A percentile compares a stretch with the other conserved stretches of the same genome.
Conservation (phyloP, 805 yeast species). For the Barnettozyma wickerhamii region DNA sequence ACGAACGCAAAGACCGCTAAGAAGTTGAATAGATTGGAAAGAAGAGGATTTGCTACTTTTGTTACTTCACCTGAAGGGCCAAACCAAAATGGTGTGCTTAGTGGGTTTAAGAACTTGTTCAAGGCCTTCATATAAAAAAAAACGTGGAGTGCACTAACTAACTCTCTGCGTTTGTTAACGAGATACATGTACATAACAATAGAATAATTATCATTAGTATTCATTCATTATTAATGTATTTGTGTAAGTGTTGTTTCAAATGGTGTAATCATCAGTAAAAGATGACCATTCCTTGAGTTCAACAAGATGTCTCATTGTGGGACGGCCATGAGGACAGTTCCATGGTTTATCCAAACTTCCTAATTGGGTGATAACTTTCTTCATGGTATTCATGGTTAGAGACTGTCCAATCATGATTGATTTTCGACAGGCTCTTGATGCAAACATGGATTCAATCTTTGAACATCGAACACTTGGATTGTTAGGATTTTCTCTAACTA, state of each 20-base stretch:
- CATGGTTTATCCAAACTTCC: conserved; percentile 85
- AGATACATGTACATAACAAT: conserved; percentile 2
- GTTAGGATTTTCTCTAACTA: conserved; percentile 55
- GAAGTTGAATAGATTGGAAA: conserved; percentile 73
- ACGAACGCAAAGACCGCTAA: conserved; percentile 89
- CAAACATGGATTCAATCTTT: conserved; percentile 79
- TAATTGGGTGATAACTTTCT: conserved; percentile 58
- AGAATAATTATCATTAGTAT: neutral
- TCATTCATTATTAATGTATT: neutral
- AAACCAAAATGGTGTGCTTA: conserved; percentile 16
- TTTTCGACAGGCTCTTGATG: conserved; percentile 91
- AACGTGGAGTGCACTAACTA: neutral
- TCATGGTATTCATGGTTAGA: conserved; percentile 58
- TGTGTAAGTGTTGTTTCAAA: conserved; percentile 15
- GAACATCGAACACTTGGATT: conserved; percentile 53
- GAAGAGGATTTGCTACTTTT: conserved; percentile 39
- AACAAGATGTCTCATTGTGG: conserved; percentile 88
- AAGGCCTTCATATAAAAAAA: conserved; percentile 13
- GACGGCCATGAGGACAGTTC: conserved; percentile 95
- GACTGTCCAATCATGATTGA: conserved; percentile 92
- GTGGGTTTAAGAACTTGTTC: conserved; percentile 22
- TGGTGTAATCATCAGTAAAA: conserved; percentile 39
- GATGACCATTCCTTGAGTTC: conserved; percentile 47
- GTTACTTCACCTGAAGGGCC: neutral
- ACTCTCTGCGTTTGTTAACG: too few relatives aligned